Conservation (phyloP, 176 grass and related monocot genomes). For the Oryza brachyantha region DNA sequence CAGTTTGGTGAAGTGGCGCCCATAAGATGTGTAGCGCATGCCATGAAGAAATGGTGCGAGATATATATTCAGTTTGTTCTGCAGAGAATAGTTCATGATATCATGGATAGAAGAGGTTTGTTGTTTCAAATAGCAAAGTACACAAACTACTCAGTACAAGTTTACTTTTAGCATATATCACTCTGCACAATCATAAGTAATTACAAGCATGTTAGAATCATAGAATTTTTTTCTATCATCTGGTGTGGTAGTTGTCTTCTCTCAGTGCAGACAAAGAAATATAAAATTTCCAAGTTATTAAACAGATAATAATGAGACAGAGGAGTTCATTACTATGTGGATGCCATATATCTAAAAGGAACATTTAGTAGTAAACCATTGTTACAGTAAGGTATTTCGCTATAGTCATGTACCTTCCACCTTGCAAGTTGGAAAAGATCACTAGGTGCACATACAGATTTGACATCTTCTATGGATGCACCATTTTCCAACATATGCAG, state of each 20-base stretch:
- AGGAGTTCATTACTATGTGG: not conserved
- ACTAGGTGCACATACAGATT: constrained; percentile 53
- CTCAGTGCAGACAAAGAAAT: not conserved
- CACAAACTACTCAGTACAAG: not conserved
- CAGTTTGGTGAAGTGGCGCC: constrained; percentile 73
- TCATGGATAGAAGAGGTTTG: not conserved
- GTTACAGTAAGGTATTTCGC: constrained; percentile 2
- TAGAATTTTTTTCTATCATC: constrained; percentile 2
- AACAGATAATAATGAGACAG: not conserved
- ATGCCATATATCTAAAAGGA: not conserved
- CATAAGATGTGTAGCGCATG: constrained; percentile 75
- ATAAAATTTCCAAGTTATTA: not conserved
- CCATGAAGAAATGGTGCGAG: constrained; percentile 77
- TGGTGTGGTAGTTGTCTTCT: not conserved
- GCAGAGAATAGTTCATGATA: constrained; percentile 2
- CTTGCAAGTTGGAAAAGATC: constrained; percentile 46
- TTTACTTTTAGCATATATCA: not conserved
- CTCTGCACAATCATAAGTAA: not conserved
- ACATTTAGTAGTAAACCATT: not conserved
- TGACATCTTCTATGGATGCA: constrained; percentile 42
- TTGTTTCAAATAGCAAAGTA: not conserved
- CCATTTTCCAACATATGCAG: constrained; percentile 61
- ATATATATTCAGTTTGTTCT: constrained; percentile 59
- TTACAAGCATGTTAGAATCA: not conserved
- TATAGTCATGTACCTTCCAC: constrained; percentile 55